These are phyloP conservation scores for Silene uniflora DNA, from an alignment of 148 eudicot species.

Conservation along the genomic window DNA sequence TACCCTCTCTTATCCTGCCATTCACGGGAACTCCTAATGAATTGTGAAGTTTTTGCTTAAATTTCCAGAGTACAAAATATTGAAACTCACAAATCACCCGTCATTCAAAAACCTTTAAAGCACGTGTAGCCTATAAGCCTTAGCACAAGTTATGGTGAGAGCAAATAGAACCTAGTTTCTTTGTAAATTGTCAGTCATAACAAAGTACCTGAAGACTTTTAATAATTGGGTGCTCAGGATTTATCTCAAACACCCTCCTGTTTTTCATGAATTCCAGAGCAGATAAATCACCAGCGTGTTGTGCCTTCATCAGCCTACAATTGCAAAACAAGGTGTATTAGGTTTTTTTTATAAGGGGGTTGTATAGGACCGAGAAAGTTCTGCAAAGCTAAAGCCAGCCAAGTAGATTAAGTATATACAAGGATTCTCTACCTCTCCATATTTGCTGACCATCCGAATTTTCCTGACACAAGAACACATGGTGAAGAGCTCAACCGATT, in stretches of 20 bases:
- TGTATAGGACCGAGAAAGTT: neutral
- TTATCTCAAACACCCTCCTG: constrained; percentile 89
- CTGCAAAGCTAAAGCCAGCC: neutral
- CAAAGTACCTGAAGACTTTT: constrained; percentile 63
- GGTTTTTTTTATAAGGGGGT: neutral
- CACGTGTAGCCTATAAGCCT: neutral
- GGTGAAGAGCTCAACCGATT: constrained; percentile 85
- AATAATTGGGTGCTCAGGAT: constrained; percentile 80
- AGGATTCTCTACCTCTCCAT: constrained; percentile 77
- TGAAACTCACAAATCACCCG: no score
- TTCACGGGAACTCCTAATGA: no score
- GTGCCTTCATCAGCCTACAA: constrained; percentile 92
- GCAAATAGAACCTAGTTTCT: neutral
- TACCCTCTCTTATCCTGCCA: no score
- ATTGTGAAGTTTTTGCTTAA: no score
- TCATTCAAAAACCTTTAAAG: no score
- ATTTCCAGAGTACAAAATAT: no score
- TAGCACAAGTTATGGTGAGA: neutral
- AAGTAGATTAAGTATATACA: neutral
- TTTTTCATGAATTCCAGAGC: constrained; percentile 75
- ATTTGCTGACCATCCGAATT: constrained; percentile 95
- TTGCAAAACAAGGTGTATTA: neutral
- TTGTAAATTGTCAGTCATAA: neutral
- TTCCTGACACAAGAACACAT: constrained; percentile 89
- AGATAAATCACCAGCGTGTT: constrained; percentile 54